These are phyloP conservation scores for Fonsecaea nubica DNA, from an alignment of 2,329 filamentous ascomycete genomes.

Conservation along the genomic window DNA sequence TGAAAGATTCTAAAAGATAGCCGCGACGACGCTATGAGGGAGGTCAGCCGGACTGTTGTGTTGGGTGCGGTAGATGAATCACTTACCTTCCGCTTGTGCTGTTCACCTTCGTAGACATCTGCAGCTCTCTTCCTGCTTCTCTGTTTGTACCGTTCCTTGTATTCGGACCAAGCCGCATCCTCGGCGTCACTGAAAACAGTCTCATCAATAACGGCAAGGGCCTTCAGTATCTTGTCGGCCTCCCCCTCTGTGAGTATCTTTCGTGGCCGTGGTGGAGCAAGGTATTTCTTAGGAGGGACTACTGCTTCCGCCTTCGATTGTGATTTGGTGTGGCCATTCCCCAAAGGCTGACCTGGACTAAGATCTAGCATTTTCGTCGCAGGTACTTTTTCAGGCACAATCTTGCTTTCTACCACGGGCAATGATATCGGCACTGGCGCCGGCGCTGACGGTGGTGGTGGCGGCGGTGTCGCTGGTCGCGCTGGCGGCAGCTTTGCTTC, in stretches of 20 bases:
- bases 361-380: conserved; percentile 40
- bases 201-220: conserved; percentile 66
- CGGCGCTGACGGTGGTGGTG: conserved; percentile 23
- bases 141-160: conserved; percentile 61
- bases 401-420: conserved; percentile 30
- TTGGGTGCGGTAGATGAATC: conserved; percentile 14
- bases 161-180: conserved; percentile 56
- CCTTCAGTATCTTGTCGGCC: conserved; percentile 71
- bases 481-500: conserved; percentile 35
- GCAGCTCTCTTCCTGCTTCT: conserved; percentile 70
- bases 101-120: conserved; percentile 69
- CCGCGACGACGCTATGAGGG: conserved; percentile 62
- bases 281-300: conserved; percentile 57
- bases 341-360: conserved; percentile 34
- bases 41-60: conserved; percentile 25
- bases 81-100: conserved; percentile 66
- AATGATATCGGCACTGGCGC: no score
- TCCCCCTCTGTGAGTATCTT: conserved; percentile 64
- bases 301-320: conserved; percentile 51
- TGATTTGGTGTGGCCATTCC: conserved; percentile 27
- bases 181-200: conserved; percentile 65
- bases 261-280: conserved; percentile 64
- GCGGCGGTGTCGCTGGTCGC: conserved; percentile 40
- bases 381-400: conserved; percentile 9
- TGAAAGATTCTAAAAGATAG: conserved; percentile 62